Evolutionary conservation across 306 rosid species (phyloP).

Genomic region (Dryas alaskensis): DNA sequence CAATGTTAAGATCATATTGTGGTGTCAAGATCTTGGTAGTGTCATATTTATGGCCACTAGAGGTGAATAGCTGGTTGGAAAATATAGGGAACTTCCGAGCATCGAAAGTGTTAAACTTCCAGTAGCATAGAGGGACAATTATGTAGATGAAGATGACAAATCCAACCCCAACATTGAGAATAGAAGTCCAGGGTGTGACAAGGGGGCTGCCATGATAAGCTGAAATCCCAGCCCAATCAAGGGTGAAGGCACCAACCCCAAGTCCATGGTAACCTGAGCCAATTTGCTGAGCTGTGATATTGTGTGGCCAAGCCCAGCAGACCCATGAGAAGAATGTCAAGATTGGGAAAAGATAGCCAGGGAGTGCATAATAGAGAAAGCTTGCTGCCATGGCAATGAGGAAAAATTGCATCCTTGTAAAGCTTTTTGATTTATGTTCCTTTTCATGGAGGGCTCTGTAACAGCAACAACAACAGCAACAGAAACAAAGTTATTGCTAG

Average conservation of each 20-base stretch:
- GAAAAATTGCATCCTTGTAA: conserved; percentile 79
- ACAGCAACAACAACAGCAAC: conserved; percentile 5
- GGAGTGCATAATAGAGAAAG: conserved; percentile 81
- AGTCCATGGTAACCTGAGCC: conserved; percentile 91
- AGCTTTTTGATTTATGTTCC: conserved; percentile 55
- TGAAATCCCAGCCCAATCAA: conserved; percentile 99
- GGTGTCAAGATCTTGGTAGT: conserved; percentile 77
- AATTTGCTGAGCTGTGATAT: conserved; percentile 87
- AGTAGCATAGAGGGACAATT: conserved; percentile 80
- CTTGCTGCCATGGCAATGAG: conserved; percentile 67
- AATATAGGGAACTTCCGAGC: conserved; percentile 95
- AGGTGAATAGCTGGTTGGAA: conserved; percentile 71
- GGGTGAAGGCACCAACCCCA: conserved; percentile 83
- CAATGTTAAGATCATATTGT: conserved; percentile 58
- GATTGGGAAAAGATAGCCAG: conserved; percentile 77
- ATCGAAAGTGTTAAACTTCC: conserved; percentile 91
- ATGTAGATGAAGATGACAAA: conserved; percentile 88
- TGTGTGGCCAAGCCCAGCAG: conserved; percentile 94
- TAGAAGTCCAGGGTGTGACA: conserved; percentile 85
- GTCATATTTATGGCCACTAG: conserved; percentile 68
- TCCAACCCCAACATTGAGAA: conserved; percentile 86
- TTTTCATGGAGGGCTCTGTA: conserved; percentile 95
- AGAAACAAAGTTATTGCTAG: conserved; percentile 8
- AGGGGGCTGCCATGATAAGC: conserved; percentile 99
- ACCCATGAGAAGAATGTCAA: conserved; percentile 97